Evolutionary conservation across 345 rosid genomes (phyloP).

Genomic region (Hypericum androsaemum): DNA sequence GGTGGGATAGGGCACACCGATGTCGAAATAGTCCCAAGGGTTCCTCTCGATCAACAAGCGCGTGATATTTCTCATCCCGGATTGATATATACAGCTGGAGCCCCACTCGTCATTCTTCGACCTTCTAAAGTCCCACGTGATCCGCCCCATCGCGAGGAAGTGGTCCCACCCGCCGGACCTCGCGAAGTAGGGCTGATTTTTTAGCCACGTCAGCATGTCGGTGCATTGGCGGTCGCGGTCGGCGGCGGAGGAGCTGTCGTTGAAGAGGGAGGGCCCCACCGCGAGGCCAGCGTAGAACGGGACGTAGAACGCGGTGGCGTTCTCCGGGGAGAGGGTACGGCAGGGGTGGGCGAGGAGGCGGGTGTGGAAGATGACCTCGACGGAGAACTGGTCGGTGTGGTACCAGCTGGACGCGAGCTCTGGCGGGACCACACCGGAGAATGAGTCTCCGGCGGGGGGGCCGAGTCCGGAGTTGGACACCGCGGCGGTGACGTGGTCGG

Average conservation of each 20-base stretch:
- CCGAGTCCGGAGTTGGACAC: constrained; percentile 71
- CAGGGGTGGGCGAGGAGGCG: constrained; percentile 67
- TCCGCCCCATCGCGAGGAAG: constrained; percentile 84
- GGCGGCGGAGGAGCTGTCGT: constrained; percentile 29
- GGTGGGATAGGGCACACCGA: constrained; percentile 92
- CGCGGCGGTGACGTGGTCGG: constrained; percentile 33
- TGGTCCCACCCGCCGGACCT: constrained; percentile 91
- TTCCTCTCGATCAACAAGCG: constrained; percentile 93
- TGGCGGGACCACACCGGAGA: constrained; percentile 44
- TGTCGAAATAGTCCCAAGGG: constrained; percentile 95
- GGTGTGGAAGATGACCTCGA: constrained; percentile 75
- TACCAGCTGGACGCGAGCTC: constrained; percentile 71
- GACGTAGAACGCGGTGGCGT: constrained; percentile 74
- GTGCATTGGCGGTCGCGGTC: constrained; percentile 74
- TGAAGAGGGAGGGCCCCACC: constrained; percentile 73
- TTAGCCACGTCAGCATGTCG: constrained; percentile 58
- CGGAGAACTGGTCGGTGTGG: constrained; percentile 85
- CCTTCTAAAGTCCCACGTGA: constrained; percentile 96
- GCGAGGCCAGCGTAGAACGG: constrained; percentile 96
- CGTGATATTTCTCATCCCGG: constrained; percentile 83
- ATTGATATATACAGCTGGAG: constrained; percentile 65
- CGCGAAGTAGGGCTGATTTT: constrained; percentile 48
- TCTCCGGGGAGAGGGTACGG: constrained; percentile 49
- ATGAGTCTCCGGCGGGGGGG: constrained; percentile 29
- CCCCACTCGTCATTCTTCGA: constrained; percentile 79